A percentile compares a stretch with the other conserved stretches of the same genome.
These are phyloP conservation scores for Botrytis porri DNA, from an alignment of 2,329 filamentous ascomycete species.

Conservation along the genomic window DNA sequence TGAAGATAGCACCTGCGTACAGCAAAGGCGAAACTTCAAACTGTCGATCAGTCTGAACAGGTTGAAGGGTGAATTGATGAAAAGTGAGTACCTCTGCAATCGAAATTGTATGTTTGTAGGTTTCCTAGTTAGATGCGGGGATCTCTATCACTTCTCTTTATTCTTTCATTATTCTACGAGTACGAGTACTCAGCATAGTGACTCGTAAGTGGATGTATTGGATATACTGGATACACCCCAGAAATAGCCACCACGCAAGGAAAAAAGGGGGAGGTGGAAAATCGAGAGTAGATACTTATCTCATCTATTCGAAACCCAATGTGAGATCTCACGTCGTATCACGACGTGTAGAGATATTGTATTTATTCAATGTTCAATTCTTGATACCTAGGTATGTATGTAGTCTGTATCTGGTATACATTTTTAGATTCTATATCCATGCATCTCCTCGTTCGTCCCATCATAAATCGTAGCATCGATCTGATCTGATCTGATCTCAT, in stretches of 20 bases:
- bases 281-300: background rate
- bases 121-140: background rate
- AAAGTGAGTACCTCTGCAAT: too few species aligned
- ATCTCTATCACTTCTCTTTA: background rate
- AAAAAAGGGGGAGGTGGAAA: background rate
- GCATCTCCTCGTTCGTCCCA: background rate
- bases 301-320: background rate
- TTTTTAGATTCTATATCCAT: background rate
- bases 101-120: background rate
- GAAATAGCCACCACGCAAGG: background rate
- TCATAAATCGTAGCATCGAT: background rate
- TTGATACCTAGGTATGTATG: background rate
- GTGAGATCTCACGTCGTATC: background rate
- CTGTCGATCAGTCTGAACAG: background rate
- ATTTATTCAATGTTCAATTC: background rate
- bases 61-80: background rate
- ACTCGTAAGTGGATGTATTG: background rate
- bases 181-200: too few species aligned
- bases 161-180: background rate
- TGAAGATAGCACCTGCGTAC: too few species aligned
- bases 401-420: background rate
- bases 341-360: background rate
- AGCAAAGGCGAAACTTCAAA: background rate
- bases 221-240: background rate
- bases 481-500: background rate